These are phyloP conservation scores for Trametes pubescens DNA, from an alignment of 1,284 basidiomycete species.

Conservation along the genomic window DNA sequence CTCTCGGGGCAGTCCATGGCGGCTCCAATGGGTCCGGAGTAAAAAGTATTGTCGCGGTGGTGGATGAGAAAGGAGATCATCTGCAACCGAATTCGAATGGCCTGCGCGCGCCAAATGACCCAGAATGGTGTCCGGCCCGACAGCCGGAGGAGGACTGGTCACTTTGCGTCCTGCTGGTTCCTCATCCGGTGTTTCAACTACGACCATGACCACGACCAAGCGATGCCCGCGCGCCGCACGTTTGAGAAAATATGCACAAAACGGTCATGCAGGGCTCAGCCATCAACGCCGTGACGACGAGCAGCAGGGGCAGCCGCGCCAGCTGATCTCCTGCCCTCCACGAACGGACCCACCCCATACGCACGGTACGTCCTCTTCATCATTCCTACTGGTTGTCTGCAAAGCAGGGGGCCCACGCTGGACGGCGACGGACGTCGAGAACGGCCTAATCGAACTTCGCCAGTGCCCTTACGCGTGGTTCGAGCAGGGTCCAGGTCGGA, in stretches of 20 bases:
- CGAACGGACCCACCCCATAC: constrained; percentile 12
- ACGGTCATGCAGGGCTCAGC: not conserved
- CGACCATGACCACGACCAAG: constrained; percentile 1
- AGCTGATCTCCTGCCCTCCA: constrained; percentile 13
- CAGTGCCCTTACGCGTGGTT: constrained; percentile 1
- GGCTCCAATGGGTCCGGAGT: not conserved
- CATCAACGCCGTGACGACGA: constrained; percentile 1
- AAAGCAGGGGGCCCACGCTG: not conserved
- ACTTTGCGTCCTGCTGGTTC: not conserved
- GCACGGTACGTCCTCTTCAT: constrained; percentile 1
- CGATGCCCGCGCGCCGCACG: not conserved
- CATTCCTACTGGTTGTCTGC: not conserved
- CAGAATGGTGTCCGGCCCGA: constrained; percentile 5
- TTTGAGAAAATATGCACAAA: constrained; percentile 7
- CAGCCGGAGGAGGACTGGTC: not conserved
- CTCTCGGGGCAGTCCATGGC: constrained; percentile 1
- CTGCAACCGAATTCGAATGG: too few species aligned
- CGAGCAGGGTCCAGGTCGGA: constrained; percentile 3
- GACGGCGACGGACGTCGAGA: constrained; percentile 4
- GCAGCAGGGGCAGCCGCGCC: not conserved
- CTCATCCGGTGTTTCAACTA: not conserved
- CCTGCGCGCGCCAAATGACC: constrained; percentile 5
- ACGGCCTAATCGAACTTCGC: not conserved
- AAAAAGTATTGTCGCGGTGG: not conserved
- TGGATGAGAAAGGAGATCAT: not conserved